Evolutionary conservation across 2,329 filamentous ascomycete genomes (phyloP).

Genomic region (Alternaria dauci): DNA sequence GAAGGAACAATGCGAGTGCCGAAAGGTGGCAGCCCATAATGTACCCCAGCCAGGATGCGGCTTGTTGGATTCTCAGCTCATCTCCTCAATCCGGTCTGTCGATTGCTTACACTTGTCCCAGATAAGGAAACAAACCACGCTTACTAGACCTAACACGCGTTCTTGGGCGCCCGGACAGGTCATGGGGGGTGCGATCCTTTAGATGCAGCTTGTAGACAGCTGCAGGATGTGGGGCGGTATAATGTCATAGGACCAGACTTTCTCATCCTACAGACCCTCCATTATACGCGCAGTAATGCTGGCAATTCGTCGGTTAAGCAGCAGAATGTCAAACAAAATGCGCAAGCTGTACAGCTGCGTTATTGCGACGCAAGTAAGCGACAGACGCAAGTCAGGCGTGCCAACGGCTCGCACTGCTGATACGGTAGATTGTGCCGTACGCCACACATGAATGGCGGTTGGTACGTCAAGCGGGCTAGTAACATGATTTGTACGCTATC

Average conservation of each 20-base stretch:
- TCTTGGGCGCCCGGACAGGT: background rate
- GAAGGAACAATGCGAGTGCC: background rate
- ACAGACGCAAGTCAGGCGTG: background rate
- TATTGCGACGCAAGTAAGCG: background rate
- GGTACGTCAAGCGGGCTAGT: background rate
- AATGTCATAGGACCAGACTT: background rate
- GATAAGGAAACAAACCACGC: background rate
- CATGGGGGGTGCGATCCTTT: background rate
- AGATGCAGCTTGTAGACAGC: constrained; percentile 1
- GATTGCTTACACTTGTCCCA: constrained; percentile 1
- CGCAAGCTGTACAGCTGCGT: background rate
- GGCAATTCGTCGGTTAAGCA: background rate
- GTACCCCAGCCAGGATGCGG: background rate
- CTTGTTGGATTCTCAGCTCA: background rate
- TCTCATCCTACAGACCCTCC: background rate
- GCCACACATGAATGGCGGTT: constrained; percentile 5
- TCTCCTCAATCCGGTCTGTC: background rate
- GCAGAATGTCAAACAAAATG: background rate
- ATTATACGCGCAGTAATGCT: background rate
- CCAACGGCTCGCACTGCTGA: background rate
- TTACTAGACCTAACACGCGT: background rate
- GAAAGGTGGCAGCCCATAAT: background rate
- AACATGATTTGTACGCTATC: constrained; percentile 5
- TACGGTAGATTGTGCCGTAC: constrained; percentile 7
- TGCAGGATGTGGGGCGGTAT: constrained; percentile 3